phyloP scores from a whole-genome alignment of 208 protist genomes.

The Tritrichomonas musculus region DNA sequence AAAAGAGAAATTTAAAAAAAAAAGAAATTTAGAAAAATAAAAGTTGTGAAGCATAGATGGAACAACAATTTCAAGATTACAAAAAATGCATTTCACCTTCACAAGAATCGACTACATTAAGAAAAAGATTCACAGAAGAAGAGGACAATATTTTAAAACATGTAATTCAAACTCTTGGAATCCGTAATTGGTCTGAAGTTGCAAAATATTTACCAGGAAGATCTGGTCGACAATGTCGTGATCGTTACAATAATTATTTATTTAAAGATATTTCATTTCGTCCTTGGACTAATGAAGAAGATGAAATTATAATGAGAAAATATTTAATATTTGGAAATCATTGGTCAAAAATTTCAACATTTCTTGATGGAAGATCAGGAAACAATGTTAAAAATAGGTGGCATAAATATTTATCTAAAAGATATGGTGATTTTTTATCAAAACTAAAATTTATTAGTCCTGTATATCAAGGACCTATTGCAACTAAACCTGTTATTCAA shows the following conservation, averaged over 20 bases:
- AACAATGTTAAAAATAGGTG: no score
- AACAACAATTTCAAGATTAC: no score
- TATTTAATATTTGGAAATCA: neutral
- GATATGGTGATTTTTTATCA: no score
- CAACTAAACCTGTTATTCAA: no score
- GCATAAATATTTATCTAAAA: no score
- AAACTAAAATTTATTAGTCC: no score
- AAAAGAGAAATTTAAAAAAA: no score
- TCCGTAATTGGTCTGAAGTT: neutral
- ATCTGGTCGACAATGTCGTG: neutral
- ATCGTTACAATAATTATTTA: neutral
- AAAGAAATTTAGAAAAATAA: no score
- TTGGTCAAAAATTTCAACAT: constrained; percentile 3
- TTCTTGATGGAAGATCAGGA: neutral
- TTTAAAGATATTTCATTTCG: neutral
- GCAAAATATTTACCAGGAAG: neutral
- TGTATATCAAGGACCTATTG: no score
- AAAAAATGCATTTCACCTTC: no score
- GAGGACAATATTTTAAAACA: neutral
- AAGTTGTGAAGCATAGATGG: no score
- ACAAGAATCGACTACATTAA: no score
- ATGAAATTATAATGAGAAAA: neutral
- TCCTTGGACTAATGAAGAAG: neutral
- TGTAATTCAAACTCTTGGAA: neutral
- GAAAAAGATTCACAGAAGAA: neutral